Percentiles rank a stretch among this genome's conserved stretches.
These are phyloP conservation scores for Naganishia albida DNA, from an alignment of 1,284 basidiomycete species.

Conservation along the genomic window DNA sequence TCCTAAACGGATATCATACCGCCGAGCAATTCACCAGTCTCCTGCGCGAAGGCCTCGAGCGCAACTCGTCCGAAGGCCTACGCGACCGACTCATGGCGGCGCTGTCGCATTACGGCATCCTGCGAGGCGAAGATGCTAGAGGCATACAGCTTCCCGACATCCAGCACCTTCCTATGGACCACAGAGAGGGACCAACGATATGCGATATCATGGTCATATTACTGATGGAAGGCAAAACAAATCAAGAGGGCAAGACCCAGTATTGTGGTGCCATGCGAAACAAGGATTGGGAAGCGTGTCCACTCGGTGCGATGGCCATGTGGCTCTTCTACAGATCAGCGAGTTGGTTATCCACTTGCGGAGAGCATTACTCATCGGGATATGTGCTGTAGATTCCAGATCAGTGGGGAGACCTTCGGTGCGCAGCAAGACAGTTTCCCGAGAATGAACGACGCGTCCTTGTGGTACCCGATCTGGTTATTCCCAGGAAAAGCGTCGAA, in stretches of 20 bases:
- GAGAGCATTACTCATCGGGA: too few relatives aligned
- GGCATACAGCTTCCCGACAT: slow-evolving; percentile 13
- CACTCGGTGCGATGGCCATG: slow-evolving; percentile 5
- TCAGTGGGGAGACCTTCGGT: slow-evolving; percentile 12
- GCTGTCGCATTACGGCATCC: slow-evolving; percentile 1
- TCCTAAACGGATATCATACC: slow-evolving; percentile 4
- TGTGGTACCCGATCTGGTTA: background rate
- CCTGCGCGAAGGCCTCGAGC: background rate
- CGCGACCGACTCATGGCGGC: slow-evolving; percentile 1
- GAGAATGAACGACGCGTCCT: background rate
- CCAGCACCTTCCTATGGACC: background rate
- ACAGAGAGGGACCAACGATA: slow-evolving; percentile 11
- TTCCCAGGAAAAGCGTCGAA: background rate
- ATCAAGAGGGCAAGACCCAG: slow-evolving; percentile 16
- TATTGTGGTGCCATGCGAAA: slow-evolving; percentile 3
- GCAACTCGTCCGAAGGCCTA: slow-evolving; percentile 8
- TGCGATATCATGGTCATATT: slow-evolving; percentile 7
- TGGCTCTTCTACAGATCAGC: slow-evolving; percentile 20
- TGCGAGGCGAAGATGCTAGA: slow-evolving; percentile 12
- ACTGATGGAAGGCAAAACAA: slow-evolving; percentile 11
- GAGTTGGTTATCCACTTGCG: too few relatives aligned
- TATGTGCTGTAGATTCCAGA: background rate
- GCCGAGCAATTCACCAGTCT: background rate
- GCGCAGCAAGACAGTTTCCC: background rate
- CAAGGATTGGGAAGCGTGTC: slow-evolving; percentile 2